Conservation (phyloP, 2,329 filamentous ascomycete species). For the Diaporthe citriasiana region DNA sequence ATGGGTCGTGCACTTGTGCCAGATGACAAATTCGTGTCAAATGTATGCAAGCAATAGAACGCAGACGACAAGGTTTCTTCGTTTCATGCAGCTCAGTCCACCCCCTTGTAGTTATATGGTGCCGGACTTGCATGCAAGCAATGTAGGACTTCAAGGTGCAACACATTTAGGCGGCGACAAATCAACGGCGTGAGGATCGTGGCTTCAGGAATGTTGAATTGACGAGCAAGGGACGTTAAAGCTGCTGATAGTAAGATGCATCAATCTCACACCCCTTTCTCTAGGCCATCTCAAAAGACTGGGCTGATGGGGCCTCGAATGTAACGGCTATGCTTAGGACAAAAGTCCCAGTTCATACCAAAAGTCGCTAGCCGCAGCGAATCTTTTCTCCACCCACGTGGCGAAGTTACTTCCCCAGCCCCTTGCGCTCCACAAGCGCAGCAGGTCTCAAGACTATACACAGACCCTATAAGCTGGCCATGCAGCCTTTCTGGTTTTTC, state of each 20-base stretch:
- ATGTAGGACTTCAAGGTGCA: neutral
- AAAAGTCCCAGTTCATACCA: neutral
- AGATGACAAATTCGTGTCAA: neutral
- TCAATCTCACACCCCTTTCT: conserved; percentile 11
- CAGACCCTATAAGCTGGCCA: too few relatives aligned
- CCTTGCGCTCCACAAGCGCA: too few relatives aligned
- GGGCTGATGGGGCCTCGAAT: conserved; percentile 8
- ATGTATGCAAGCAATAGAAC: neutral
- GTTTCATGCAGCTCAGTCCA: neutral
- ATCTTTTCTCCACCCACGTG: neutral
- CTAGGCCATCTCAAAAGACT: neutral
- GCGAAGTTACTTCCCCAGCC: neutral
- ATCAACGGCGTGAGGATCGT: neutral
- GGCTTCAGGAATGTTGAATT: neutral
- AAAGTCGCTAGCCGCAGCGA: neutral
- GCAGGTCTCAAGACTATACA: too few relatives aligned
- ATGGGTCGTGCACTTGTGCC: neutral
- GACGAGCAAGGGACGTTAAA: neutral
- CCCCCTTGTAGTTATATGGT: neutral
- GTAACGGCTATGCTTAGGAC: neutral
- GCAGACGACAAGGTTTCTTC: neutral
- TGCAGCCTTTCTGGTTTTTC: neutral
- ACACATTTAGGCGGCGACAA: neutral
- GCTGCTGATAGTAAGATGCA: neutral
- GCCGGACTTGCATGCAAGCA: neutral